These are phyloP conservation scores for Massarina eburnea DNA, from an alignment of 2,329 filamentous ascomycete genomes.

Conservation along the genomic window DNA sequence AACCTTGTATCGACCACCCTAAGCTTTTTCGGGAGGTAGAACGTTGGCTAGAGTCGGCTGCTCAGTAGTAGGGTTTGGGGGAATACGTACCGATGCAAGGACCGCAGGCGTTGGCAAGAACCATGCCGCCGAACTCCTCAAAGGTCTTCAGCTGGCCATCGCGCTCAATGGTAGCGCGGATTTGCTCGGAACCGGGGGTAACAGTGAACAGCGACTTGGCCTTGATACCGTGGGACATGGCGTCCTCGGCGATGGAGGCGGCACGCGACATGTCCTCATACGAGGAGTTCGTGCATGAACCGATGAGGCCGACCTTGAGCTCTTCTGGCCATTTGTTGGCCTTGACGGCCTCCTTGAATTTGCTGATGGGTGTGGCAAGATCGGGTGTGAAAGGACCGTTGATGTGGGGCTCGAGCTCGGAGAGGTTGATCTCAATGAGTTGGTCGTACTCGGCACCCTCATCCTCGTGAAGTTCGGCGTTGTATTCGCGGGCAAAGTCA, in stretches of 20 bases:
- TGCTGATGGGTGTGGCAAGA: conserved; percentile 94
- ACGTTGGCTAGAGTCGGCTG: too few relatives aligned
- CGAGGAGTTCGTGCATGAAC: conserved; percentile 94
- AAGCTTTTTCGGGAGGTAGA: too few relatives aligned
- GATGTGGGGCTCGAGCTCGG: conserved; percentile 93
- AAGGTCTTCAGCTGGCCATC: conserved; percentile 93
- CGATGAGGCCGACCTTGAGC: conserved; percentile 94
- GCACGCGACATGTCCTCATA: conserved; percentile 92
- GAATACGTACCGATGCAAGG: conserved; percentile 56
- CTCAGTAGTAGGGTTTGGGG: not conserved
- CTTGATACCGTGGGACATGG: conserved; percentile 89
- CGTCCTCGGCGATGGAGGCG: conserved; percentile 88
- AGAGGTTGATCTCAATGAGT: conserved; percentile 93
- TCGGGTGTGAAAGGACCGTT: conserved; percentile 99
- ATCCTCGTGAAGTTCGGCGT: conserved; percentile 82
- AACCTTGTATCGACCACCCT: not conserved
- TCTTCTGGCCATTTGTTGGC: conserved; percentile 95
- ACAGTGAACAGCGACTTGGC: conserved; percentile 91
- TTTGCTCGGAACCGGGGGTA: conserved; percentile 95
- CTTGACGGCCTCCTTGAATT: conserved; percentile 93
- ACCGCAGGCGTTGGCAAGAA: conserved; percentile 91
- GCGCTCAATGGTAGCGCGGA: conserved; percentile 62
- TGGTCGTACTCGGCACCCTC: conserved; percentile 94
- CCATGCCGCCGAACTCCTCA: conserved; percentile 92
- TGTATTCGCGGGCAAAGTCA: conserved; percentile 83